Percentiles rank a stretch among this genome's conserved stretches.
Conservation (phyloP, 768 basidiomycete genomes). For the Auricularia heimuer region DNA sequence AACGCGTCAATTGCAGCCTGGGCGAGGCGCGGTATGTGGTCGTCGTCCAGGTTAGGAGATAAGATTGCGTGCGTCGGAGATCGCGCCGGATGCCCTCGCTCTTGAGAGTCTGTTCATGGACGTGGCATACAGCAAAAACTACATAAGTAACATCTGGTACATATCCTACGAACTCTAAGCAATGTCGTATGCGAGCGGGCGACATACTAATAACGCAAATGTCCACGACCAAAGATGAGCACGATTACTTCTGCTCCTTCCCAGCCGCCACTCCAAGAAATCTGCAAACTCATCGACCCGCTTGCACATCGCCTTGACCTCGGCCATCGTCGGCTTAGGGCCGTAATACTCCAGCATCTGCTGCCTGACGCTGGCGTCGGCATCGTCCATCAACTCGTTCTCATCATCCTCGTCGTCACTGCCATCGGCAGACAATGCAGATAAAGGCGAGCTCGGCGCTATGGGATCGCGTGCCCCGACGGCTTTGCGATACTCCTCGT, state of each 20-base stretch:
- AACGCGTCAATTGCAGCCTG: not conserved
- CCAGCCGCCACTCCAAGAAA: slow-evolving; percentile 47
- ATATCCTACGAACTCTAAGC: too few species aligned
- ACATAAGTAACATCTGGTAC: too few species aligned
- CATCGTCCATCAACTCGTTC: not conserved
- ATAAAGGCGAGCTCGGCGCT: not conserved
- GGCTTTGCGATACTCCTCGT: not conserved
- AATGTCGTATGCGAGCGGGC: too few species aligned
- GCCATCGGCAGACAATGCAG: not conserved
- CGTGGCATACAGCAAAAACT: too few species aligned
- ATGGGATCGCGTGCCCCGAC: not conserved
- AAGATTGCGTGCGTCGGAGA: not conserved
- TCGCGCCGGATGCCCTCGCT: not conserved
- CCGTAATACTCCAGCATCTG: slow-evolving; percentile 1
- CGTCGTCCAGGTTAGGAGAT: not conserved
- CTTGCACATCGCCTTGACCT: slow-evolving; percentile 39
- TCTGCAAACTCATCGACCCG: slow-evolving; percentile 50
- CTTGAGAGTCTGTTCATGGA: too few species aligned
- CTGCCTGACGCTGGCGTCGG: not conserved
- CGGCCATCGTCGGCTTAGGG: slow-evolving; percentile 18
- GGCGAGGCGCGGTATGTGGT: not conserved
- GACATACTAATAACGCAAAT: not conserved
- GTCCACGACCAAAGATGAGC: not conserved
- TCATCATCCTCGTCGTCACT: slow-evolving; percentile 3
- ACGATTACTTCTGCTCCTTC: slow-evolving; percentile 8